Evolutionary conservation across 306 rosid genomes (phyloP).

Genomic region (Rosa rugosa): DNA sequence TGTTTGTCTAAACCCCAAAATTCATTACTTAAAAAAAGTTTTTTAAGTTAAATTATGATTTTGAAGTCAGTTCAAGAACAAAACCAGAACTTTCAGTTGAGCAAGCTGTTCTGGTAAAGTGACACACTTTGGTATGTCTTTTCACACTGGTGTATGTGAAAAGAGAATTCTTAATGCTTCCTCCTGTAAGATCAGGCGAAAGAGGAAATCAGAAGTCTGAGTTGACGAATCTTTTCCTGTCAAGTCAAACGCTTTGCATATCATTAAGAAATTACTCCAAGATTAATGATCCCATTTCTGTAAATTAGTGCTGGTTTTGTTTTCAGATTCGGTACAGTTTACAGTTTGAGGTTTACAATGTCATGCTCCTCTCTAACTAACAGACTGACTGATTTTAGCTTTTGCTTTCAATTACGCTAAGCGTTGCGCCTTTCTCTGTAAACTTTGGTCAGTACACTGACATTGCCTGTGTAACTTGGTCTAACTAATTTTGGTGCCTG

Average conservation of each 20-base stretch:
- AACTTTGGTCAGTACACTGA: background rate
- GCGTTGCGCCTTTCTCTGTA: background rate
- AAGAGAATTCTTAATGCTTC: background rate
- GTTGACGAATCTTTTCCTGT: background rate
- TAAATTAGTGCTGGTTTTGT: background rate
- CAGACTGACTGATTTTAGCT: background rate
- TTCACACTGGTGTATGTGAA: background rate
- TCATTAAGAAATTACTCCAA: background rate
- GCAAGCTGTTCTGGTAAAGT: background rate
- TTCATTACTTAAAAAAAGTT: background rate
- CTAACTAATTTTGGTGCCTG: background rate
- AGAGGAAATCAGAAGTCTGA: background rate
- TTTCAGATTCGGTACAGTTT: background rate
- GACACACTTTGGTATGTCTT: background rate
- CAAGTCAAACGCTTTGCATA: background rate
- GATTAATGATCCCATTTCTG: background rate
- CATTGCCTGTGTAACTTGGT: background rate
- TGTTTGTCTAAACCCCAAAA: background rate
- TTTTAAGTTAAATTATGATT: background rate
- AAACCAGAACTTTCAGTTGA: background rate
- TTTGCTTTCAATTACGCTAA: background rate
- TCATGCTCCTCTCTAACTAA: background rate
- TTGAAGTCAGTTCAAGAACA: background rate
- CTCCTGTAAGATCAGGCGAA: background rate
- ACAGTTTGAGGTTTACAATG: background rate